Percentiles rank a stretch among this genome's conserved stretches.
Conservation (phyloP, 1,284 basidiomycete species). For the Meira nashicola region DNA sequence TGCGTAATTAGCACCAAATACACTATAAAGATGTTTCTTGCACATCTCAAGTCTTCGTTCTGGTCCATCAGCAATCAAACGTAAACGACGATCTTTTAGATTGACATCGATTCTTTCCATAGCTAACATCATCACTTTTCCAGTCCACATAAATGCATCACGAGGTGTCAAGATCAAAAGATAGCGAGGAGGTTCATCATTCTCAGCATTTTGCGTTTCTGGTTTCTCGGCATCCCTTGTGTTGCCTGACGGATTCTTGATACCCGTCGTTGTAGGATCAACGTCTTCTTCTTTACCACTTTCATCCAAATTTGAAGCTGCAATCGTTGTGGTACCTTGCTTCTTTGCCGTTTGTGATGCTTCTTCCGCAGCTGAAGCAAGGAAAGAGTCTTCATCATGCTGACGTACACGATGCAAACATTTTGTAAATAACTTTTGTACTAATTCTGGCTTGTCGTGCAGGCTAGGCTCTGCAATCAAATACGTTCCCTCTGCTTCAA, state of each 20-base stretch:
- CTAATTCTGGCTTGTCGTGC: constrained; percentile 72
- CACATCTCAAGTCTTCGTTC: constrained; percentile 69
- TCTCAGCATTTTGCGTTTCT: constrained; percentile 2
- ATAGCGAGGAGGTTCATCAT: constrained; percentile 60
- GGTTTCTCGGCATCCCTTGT: not conserved
- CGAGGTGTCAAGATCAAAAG: constrained; percentile 81
- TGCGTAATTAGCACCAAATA: constrained; percentile 27
- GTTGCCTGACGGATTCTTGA: no score
- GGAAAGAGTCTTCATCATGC: constrained; percentile 24
- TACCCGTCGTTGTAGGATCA: not conserved
- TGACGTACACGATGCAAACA: constrained; percentile 58
- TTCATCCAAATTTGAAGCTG: not conserved
- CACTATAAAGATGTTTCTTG: constrained; percentile 66
- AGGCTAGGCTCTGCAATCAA: constrained; percentile 81
- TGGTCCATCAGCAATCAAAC: constrained; percentile 63
- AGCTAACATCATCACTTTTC: constrained; percentile 64
- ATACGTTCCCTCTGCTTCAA: constrained; percentile 89
- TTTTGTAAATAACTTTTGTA: constrained; percentile 75
- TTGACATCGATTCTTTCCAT: constrained; percentile 44
- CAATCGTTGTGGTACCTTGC: not conserved
- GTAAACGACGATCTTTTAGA: constrained; percentile 46
- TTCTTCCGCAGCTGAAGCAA: constrained; percentile 21
- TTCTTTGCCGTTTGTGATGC: constrained; percentile 5
- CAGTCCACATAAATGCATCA: constrained; percentile 87
- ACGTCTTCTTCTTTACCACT: not conserved